phyloP scores from a whole-genome alignment of 1,284 basidiomycete genomes.

The Apiotrichum veenhuisii region DNA sequence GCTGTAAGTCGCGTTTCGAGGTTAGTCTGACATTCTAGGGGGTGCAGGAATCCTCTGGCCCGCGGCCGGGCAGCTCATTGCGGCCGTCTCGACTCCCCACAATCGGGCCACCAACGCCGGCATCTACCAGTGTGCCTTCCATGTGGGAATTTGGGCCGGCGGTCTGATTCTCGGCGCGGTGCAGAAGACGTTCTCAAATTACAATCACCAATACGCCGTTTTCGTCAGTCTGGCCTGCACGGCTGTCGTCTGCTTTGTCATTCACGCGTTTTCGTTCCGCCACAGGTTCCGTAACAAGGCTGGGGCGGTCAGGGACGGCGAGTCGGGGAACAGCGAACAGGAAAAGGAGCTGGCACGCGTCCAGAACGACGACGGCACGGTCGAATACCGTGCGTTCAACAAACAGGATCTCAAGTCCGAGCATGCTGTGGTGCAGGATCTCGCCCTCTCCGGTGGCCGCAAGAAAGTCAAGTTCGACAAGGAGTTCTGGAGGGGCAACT shows the following conservation, averaged over 20 bases:
- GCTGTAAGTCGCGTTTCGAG: background rate
- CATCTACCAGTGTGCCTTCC: conserved; percentile 21
- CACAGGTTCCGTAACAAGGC: conserved; percentile 13
- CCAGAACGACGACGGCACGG: conserved; percentile 14
- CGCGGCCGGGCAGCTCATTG: conserved; percentile 16
- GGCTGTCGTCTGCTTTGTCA: conserved; percentile 8
- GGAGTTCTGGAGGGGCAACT: conserved; percentile 10
- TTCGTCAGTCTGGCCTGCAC: conserved; percentile 11
- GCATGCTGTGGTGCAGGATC: conserved; percentile 17
- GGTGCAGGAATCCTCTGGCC: conserved; percentile 18
- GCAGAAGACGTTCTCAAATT: conserved; percentile 14
- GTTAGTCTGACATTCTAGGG: background rate
- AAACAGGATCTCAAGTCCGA: conserved; percentile 8
- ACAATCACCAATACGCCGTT: conserved; percentile 20
- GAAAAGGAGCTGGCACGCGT: conserved; percentile 4
- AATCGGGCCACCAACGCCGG: conserved; percentile 19
- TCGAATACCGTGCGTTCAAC: conserved; percentile 13
- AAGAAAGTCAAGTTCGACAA: conserved; percentile 1
- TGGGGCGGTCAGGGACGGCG: background rate
- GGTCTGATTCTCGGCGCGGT: conserved; percentile 18
- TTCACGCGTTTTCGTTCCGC: conserved; percentile 14
- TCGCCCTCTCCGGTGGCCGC: conserved; percentile 6
- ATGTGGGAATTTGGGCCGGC: conserved; percentile 13
- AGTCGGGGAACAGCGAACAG: background rate
- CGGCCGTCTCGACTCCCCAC: conserved; percentile 12